Evolutionary conservation across 257 asterid species (phyloP).

Genomic region (Lantana camara): DNA sequence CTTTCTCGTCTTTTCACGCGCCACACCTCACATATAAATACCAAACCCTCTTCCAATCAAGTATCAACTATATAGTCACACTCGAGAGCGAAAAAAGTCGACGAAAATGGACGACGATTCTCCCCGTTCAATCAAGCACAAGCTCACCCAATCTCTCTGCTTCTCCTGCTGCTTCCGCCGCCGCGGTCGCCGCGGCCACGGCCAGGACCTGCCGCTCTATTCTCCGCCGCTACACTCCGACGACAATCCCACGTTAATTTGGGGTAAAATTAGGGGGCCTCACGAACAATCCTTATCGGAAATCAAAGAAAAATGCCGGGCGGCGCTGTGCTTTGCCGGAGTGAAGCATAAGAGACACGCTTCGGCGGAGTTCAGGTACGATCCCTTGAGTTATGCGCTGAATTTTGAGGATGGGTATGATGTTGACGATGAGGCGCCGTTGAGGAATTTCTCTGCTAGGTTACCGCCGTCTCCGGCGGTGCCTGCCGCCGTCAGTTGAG

Average conservation of each 20-base stretch:
- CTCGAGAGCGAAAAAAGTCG: conserved; percentile 3
- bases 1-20: conserved; percentile 22
- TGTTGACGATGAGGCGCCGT: conserved; percentile 47
- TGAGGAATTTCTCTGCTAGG: conserved; percentile 54
- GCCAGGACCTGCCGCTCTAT: conserved; percentile 30
- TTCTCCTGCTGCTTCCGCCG: conserved; percentile 64
- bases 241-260: conserved; percentile 51
- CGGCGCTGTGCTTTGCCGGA: conserved; percentile 41
- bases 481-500: conserved; percentile 31
- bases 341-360: conserved; percentile 43
- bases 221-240: conserved; percentile 42
- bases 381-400: conserved; percentile 73
- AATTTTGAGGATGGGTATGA: conserved; percentile 68
- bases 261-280: conserved; percentile 41
- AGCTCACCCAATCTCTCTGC: conserved; percentile 46
- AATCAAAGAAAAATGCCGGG: conserved; percentile 50
- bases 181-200: conserved; percentile 27
- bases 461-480: conserved; percentile 55
- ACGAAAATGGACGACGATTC: conserved; percentile 44
- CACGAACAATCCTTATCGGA: conserved; percentile 38
- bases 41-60: neutral
- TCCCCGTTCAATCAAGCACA: conserved; percentile 49
- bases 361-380: conserved; percentile 66
- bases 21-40: neutral
- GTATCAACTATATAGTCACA: neutral